phyloP scores from a whole-genome alignment of 768 basidiomycete genomes.

The Roridomyces roridus region DNA sequence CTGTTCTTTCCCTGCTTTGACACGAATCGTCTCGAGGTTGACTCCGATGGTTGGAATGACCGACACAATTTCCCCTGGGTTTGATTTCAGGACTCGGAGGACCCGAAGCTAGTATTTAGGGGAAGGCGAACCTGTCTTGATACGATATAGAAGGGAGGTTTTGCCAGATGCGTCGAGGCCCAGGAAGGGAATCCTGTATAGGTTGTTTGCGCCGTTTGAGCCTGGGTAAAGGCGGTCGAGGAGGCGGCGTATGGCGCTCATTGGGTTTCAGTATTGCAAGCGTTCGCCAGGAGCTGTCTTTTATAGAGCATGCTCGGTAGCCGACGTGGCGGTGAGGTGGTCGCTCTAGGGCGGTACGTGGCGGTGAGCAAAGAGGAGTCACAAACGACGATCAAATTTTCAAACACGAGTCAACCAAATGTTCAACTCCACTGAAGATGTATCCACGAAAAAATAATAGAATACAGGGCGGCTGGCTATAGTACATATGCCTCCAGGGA shows the following conservation, averaged over 20 bases:
- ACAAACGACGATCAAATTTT: background rate
- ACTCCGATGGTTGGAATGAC: slow-evolving; percentile 53
- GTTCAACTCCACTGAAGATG: too few species aligned
- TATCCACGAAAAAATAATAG: too few species aligned
- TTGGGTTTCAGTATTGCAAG: too few species aligned
- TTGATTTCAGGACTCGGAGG: background rate
- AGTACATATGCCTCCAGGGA: too few species aligned
- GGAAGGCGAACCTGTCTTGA: slow-evolving; percentile 35
- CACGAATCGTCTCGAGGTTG: slow-evolving; percentile 63
- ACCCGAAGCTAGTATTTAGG: background rate
- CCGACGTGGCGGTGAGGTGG: too few species aligned
- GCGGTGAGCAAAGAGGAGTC: background rate
- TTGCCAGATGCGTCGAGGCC: slow-evolving; percentile 52
- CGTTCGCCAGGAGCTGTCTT: too few species aligned
- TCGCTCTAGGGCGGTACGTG: too few species aligned
- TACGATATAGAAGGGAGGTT: slow-evolving; percentile 52
- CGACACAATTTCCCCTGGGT: slow-evolving; percentile 37
- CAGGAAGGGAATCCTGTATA: slow-evolving; percentile 32
- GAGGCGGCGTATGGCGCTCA: too few species aligned
- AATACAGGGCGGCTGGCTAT: too few species aligned
- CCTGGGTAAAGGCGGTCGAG: slow-evolving; percentile 29
- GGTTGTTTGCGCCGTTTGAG: background rate
- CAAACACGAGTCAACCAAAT: too few species aligned
- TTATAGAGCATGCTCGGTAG: too few species aligned
- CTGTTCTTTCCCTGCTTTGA: slow-evolving; percentile 32